Percentiles rank a stretch among this genome's conserved stretches.
phyloP scores from a whole-genome alignment of 192 early-diverging fungal species.

The Spizellomyces punctatus region DNA sequence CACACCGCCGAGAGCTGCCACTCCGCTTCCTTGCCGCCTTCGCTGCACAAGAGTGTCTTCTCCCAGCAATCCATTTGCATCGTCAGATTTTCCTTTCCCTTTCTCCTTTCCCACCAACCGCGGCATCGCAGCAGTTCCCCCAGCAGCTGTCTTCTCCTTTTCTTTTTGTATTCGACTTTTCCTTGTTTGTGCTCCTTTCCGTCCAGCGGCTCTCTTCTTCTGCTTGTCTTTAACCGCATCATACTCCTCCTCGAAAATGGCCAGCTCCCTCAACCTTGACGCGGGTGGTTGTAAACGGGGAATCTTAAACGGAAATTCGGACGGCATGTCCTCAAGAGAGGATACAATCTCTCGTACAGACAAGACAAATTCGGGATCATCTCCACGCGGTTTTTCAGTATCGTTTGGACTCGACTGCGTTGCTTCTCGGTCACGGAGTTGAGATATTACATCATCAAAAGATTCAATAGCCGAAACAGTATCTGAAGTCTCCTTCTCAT shows the following conservation, averaged over 20 bases:
- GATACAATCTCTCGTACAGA: not conserved
- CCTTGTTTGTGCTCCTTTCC: conserved; percentile 18
- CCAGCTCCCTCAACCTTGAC: conserved; percentile 11
- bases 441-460: not conserved
- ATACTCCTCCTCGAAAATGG: conserved; percentile 30
- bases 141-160: conserved; percentile 12
- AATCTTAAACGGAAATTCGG: not conserved
- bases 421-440: not conserved
- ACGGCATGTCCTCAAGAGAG: not conserved
- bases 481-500: not conserved
- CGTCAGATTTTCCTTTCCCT: conserved; percentile 5
- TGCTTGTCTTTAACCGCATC: conserved; percentile 24
- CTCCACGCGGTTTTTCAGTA: not conserved
- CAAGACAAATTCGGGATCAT: not conserved
- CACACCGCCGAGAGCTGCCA: not conserved
- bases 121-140: not conserved
- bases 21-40: not conserved
- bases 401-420: not conserved
- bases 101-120: conserved; percentile 4
- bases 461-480: not conserved
- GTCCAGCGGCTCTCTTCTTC: conserved; percentile 24
- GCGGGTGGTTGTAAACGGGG: conserved; percentile 17
- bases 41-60: not conserved
- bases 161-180: conserved; percentile 17
- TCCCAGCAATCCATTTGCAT: not conserved